Percentiles rank a stretch among this genome's conserved stretches.
phyloP scores from a whole-genome alignment of 1,139 yeast species.

The Hemisphaericaspora subhashii region DNA sequence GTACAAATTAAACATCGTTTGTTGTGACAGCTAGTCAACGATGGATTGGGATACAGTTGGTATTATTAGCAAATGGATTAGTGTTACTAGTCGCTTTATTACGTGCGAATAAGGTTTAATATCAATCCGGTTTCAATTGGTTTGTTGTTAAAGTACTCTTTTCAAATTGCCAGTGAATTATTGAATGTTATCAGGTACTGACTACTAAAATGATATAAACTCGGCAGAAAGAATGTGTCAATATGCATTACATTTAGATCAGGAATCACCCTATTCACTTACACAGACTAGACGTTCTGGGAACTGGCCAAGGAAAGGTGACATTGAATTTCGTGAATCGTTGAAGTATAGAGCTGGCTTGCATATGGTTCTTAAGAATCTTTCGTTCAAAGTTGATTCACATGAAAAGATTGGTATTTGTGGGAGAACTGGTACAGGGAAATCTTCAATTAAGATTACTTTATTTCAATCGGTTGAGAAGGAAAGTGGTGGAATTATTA shows the following conservation, averaged over 20 bases:
- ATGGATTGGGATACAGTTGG: conserved; percentile 70
- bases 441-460: conserved; percentile 65
- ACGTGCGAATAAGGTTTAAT: conserved; percentile 60
- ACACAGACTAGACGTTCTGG: conserved; percentile 55
- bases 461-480: conserved; percentile 60
- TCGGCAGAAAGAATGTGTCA: conserved; percentile 74
- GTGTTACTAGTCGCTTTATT: conserved; percentile 53
- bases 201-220: conserved; percentile 77
- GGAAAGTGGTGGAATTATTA: conserved; percentile 45
- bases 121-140: conserved; percentile 64
- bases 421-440: conserved; percentile 81
- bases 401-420: conserved; percentile 71
- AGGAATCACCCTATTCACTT: conserved; percentile 41
- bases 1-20: conserved; percentile 69
- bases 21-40: conserved; percentile 67
- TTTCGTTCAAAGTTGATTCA: conserved; percentile 46
- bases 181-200: conserved; percentile 54
- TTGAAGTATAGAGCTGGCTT: conserved; percentile 73
- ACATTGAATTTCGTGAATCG: conserved; percentile 55
- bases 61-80: conserved; percentile 46
- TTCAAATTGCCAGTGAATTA: conserved; percentile 47
- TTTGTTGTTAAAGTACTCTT: conserved; percentile 59
- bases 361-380: conserved; percentile 65
- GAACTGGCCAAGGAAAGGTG: conserved; percentile 43
- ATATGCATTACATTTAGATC: conserved; percentile 52